Conservation (phyloP, 2,329 filamentous ascomycete species). For the Trichophyton schoenleinii region DNA sequence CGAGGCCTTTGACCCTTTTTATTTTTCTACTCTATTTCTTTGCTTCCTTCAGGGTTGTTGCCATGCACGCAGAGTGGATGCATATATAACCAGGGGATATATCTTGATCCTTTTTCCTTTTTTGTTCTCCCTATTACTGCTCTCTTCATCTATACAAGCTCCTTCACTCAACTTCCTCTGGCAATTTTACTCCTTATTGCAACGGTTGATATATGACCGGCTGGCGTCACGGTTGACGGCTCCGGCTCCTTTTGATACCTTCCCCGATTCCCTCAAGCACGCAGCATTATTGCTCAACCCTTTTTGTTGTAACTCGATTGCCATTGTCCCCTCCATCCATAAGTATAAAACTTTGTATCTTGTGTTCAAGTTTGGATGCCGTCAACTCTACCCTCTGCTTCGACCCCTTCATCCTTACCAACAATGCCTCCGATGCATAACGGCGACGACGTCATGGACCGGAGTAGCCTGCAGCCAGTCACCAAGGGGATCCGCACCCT, state of each 20-base stretch:
- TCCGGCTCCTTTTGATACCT: not conserved
- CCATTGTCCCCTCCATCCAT: not conserved
- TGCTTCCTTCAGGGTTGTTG: not conserved
- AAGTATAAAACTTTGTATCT: not conserved
- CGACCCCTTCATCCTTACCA: not conserved
- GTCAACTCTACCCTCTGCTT: not conserved
- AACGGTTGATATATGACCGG: not conserved
- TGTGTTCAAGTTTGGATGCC: not conserved
- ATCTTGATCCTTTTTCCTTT: not conserved
- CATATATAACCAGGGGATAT: slow-evolving; percentile 1
- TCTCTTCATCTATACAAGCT: not conserved
- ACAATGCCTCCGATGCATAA: slow-evolving; percentile 8
- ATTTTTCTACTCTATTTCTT: not conserved
- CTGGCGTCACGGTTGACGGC: not conserved
- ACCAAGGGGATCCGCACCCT: slow-evolving; percentile 6
- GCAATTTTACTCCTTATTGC: not conserved
- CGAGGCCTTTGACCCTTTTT: not conserved
- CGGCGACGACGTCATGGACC: not conserved
- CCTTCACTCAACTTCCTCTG: not conserved
- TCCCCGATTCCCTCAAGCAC: not conserved
- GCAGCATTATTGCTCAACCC: not conserved
- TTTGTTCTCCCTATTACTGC: not conserved
- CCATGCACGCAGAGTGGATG: not conserved
- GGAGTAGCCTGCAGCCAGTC: not conserved
- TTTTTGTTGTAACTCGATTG: not conserved